These are phyloP conservation scores for Dalechampia spathulata DNA, from an alignment of 441 rosid species.

Conservation along the genomic window DNA sequence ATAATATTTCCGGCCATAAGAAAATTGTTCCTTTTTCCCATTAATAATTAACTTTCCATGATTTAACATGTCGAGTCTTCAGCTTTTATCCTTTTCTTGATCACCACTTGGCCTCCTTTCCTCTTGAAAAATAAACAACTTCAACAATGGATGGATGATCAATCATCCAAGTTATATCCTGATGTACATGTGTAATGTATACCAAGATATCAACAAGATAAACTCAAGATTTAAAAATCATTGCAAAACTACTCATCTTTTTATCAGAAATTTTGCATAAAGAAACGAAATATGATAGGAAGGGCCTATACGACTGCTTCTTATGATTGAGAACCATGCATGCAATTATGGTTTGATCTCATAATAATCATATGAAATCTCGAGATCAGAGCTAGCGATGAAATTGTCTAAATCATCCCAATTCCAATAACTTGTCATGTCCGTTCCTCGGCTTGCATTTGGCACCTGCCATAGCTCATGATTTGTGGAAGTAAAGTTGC, in stretches of 20 bases:
- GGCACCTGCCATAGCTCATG: conserved; percentile 27
- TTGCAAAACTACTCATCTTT: no score
- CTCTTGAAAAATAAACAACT: no score
- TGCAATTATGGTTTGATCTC: conserved; percentile 39
- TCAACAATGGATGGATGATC: no score
- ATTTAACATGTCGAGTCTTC: conserved; percentile 2
- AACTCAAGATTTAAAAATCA: no score
- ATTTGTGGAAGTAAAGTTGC: conserved; percentile 11
- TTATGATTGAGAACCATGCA: conserved; percentile 8
- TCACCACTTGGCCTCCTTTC: no score
- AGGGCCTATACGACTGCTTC: conserved; percentile 12
- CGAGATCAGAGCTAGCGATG: no score
- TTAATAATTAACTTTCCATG: not conserved
- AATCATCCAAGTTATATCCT: no score
- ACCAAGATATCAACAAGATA: no score
- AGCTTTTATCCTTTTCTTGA: no score
- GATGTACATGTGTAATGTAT: no score
- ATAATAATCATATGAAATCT: conserved; percentile 39
- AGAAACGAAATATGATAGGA: no score
- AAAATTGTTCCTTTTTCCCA: no score
- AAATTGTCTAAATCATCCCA: conserved; percentile 53
- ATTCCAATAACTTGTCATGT: conserved; percentile 31
- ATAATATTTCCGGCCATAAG: not conserved
- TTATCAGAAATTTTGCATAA: not conserved
- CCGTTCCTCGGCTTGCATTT: conserved; percentile 16